These are phyloP conservation scores for Plasmodium sp. DNA, from an alignment of 169 alveolate species.

Conservation along the genomic window DNA sequence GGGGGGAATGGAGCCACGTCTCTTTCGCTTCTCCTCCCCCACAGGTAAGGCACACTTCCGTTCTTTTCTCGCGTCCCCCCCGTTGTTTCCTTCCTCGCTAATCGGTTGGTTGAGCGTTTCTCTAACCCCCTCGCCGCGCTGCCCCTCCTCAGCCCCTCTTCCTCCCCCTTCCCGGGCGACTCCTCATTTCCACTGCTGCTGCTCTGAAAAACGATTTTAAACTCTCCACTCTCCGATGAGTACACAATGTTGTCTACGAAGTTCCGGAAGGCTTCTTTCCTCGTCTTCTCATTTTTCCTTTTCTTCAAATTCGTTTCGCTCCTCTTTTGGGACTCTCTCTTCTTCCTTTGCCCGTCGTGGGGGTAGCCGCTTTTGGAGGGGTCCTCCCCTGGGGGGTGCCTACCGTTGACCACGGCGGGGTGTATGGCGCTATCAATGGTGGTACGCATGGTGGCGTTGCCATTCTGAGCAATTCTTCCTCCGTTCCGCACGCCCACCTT, in stretches of 20 bases:
- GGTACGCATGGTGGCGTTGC: too few relatives aligned
- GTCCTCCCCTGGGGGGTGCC: too few relatives aligned
- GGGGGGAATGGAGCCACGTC: not conserved
- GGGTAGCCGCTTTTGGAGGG: too few relatives aligned
- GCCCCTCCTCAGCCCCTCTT: not conserved
- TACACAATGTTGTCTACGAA: conserved; percentile 28
- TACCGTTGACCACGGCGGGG: too few relatives aligned
- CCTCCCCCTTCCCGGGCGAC: not conserved
- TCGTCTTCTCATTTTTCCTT: conserved; percentile 10
- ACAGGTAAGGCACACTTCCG: not conserved
- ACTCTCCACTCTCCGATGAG: conserved; percentile 42
- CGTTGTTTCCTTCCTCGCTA: not conserved
- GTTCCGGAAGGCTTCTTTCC: not conserved
- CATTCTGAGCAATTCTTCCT: too few relatives aligned
- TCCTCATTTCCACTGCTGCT: not conserved
- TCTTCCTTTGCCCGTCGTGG: not conserved
- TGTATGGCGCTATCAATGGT: too few relatives aligned
- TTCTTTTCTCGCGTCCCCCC: not conserved
- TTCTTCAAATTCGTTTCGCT: not conserved
- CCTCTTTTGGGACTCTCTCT: not conserved
- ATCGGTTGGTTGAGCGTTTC: too few relatives aligned
- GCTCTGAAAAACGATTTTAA: conserved; percentile 36
- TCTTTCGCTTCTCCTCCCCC: not conserved
- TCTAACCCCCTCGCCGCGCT: not conserved
- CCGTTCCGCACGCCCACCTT: too few relatives aligned